Percentiles rank a stretch among this genome's conserved stretches.
These are phyloP conservation scores for Edaphochlamys debaryana DNA, from an alignment of 139 green algal genomes.

Conservation along the genomic window DNA sequence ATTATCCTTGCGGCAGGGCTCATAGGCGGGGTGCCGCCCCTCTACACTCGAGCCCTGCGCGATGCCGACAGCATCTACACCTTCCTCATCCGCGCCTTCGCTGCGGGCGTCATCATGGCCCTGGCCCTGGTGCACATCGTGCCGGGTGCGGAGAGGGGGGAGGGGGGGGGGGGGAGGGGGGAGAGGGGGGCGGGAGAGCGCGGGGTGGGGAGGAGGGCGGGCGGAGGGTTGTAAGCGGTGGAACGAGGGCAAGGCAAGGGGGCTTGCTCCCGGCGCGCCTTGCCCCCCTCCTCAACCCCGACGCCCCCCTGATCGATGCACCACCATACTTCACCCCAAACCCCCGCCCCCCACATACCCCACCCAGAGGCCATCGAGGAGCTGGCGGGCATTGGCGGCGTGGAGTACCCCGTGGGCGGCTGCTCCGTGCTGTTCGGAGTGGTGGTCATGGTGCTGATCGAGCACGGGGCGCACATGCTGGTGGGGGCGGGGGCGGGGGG, in stretches of 20 bases:
- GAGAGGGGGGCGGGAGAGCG: no score
- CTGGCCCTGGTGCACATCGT: conserved; percentile 69
- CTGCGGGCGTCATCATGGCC: conserved; percentile 47
- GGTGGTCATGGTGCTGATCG: neutral
- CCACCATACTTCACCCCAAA: neutral
- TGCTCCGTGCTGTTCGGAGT: conserved; percentile 11
- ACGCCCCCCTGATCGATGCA: no score
- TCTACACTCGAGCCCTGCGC: neutral
- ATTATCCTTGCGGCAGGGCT: conserved; percentile 20
- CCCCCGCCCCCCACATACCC: conserved; percentile 25
- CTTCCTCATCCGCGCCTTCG: conserved; percentile 21
- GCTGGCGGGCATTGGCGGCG: neutral
- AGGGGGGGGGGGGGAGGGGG: no score
- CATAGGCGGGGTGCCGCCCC: conserved; percentile 2
- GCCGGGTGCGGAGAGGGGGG: conserved; percentile 28
- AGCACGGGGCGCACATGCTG: conserved; percentile 33
- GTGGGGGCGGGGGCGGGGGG: neutral
- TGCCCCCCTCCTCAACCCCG: no score
- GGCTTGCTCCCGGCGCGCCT: no score
- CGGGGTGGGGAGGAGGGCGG: no score
- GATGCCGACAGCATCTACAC: neutral
- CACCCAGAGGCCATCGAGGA: conserved; percentile 39
- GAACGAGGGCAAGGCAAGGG: no score
- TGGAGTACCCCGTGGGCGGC: conserved; percentile 6
- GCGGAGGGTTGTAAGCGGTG: no score